Evolutionary conservation across 179 eudicot genomes (phyloP).

Genomic region (Vitellaria paradoxa): DNA sequence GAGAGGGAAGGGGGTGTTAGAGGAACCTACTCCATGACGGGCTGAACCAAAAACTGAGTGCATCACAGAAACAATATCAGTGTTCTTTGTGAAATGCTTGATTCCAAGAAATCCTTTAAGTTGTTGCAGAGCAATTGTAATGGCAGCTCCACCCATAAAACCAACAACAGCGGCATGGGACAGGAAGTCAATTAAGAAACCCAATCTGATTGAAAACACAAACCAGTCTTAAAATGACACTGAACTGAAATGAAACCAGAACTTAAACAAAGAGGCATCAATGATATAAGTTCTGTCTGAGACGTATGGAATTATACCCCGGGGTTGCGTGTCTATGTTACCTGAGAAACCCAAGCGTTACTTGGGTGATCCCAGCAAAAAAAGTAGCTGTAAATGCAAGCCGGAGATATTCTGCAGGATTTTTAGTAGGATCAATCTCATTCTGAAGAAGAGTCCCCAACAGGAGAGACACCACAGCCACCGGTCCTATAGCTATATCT

Average conservation of each 20-base stretch:
- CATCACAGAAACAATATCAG: slow-evolving; percentile 61
- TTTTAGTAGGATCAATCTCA: slow-evolving; percentile 48
- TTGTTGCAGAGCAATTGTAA: slow-evolving; percentile 65
- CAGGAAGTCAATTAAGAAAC: slow-evolving; percentile 62
- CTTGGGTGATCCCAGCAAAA: slow-evolving; percentile 68
- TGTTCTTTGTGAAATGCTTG: slow-evolving; percentile 48
- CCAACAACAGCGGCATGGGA: slow-evolving; percentile 73
- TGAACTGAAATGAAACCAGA: not conserved
- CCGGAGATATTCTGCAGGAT: slow-evolving; percentile 43
- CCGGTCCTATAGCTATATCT: slow-evolving; percentile 81
- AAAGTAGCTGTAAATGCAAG: slow-evolving; percentile 73
- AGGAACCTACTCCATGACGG: slow-evolving; percentile 53
- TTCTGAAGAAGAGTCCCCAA: slow-evolving; percentile 52
- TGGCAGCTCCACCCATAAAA: slow-evolving; percentile 77
- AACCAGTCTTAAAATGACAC: not conserved
- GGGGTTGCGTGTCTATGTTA: slow-evolving; percentile 12
- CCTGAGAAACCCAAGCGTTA: slow-evolving; percentile 60
- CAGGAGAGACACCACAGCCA: slow-evolving; percentile 65
- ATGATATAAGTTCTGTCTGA: too few relatives aligned
- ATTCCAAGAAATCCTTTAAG: slow-evolving; percentile 69
- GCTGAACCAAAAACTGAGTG: slow-evolving; percentile 42
- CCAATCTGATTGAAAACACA: slow-evolving; percentile 39
- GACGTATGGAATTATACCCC: too few relatives aligned
- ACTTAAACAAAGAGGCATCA: not conserved
- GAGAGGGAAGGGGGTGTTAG: not conserved